phyloP scores from a whole-genome alignment of 352 stramenopile species.

The Pilasporangium apinafurcum region DNA sequence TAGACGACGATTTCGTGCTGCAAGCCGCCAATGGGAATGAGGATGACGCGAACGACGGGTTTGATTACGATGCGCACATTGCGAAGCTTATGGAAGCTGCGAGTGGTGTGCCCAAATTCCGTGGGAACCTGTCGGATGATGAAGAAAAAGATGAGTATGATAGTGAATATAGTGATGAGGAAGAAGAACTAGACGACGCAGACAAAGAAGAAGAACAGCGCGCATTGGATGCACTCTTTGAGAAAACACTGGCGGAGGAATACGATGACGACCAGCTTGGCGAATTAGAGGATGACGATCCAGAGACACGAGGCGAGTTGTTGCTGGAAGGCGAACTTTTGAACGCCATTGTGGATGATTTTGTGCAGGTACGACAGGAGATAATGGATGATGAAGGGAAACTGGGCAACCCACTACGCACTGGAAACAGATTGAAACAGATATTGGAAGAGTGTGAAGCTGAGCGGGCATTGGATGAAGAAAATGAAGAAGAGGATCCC shows the following conservation, averaged over 20 bases:
- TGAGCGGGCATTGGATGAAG: conserved; percentile 50
- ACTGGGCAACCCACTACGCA: conserved; percentile 63
- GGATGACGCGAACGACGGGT: conserved; percentile 39
- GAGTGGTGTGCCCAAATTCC: conserved; percentile 60
- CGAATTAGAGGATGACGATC: conserved; percentile 72
- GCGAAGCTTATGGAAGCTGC: conserved; percentile 88
- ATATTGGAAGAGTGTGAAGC: conserved; percentile 68
- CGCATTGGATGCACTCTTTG: conserved; percentile 84
- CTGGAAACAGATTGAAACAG: conserved; percentile 61
- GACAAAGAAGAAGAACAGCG: conserved; percentile 74
- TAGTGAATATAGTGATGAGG: conserved; percentile 17
- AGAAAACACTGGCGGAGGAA: conserved; percentile 78
- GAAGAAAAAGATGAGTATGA: conserved; percentile 47
- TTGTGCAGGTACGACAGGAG: conserved; percentile 58
- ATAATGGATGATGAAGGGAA: conserved; percentile 72
- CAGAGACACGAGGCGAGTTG: conserved; percentile 61
- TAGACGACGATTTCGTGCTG: conserved; percentile 91
- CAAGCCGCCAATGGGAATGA: conserved; percentile 58
- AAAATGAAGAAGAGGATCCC: conserved; percentile 30
- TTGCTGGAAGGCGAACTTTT: conserved; percentile 65
- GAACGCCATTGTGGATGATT: conserved; percentile 70
- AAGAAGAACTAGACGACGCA: conserved; percentile 56
- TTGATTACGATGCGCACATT: conserved; percentile 93
- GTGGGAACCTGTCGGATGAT: conserved; percentile 62
- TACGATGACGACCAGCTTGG: conserved; percentile 77